Evolutionary conservation across 768 basidiomycete species (phyloP), one percentile per base, ranked within the genome.

Genomic region (Boletus reticuloceps): DNA sequence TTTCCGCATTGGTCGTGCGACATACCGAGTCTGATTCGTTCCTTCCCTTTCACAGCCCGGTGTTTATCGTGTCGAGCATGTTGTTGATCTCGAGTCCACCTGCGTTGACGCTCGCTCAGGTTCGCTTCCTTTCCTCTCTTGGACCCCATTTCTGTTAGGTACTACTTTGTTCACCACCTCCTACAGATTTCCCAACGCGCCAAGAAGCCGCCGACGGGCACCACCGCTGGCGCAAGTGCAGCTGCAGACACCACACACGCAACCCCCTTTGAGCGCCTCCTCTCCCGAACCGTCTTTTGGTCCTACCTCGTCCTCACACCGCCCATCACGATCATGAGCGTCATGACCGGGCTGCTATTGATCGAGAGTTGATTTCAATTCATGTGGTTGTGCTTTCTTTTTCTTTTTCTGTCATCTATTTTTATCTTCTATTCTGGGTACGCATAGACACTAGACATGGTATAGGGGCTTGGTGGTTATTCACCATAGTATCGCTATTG

Each of bases 241-340:
- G 22, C 31, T 16, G 1, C 38, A 2, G 32, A 55, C 13, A 54
- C 16, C 20, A 5, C 52, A 13, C 41, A 43, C n/a, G 1, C 47
- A 0, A 34, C 58, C 1, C 58, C 67, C 0, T 98, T 98, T 66
- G 96, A 98, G 74, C 79, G 93, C 1, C 79, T 98, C 36, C 89
- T 97, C 69, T 88, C 85, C 56, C 82, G 91, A 50, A 98, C 95
- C 0, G 91, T 98, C 55, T 94, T 94, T 69, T 94, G 93, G 92
- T 81, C 88, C 3, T 98, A 96, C 66, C 94, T 91, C 61, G 73
- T 93, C 34, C 75, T 94, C 53, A 95, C 94, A 0, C 94, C 94
- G 3, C 89, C 91, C 3, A 78, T 88, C n/a, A 91, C 86, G 51
- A 84, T 94, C 51, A 64, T 77, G 17, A 88, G 86, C 64, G 89